Percentiles rank a stretch among this genome's conserved stretches.
These are phyloP conservation scores for Calophaca sinica DNA, from an alignment of 306 rosid species.

Conservation along the genomic window DNA sequence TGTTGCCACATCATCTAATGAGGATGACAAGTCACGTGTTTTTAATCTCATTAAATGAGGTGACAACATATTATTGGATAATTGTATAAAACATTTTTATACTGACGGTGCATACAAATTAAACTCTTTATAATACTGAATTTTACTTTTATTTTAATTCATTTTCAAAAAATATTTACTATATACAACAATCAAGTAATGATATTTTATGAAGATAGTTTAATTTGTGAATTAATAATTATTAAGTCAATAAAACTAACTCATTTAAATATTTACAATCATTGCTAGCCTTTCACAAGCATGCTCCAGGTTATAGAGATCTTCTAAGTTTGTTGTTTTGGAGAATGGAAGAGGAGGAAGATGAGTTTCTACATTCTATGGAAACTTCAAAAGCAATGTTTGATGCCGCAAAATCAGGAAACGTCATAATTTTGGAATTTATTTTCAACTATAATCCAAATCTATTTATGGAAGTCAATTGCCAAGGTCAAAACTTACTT, in stretches of 20 bases:
- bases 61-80: too few relatives aligned
- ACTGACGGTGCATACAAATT: too few relatives aligned
- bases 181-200: too few relatives aligned
- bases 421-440: neutral
- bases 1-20: too few relatives aligned
- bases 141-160: too few relatives aligned
- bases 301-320: neutral
- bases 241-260: neutral
- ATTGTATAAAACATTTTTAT: too few relatives aligned
- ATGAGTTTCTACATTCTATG: neutral
- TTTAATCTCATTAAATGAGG: too few relatives aligned
- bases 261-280: neutral
- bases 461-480: neutral
- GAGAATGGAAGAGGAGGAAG: conserved; percentile 15
- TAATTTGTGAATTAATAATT: neutral
- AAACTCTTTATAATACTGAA: too few relatives aligned
- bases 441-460: neutral
- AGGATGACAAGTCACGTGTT: too few relatives aligned
- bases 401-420: conserved; percentile 35
- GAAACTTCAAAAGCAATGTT: conserved; percentile 1
- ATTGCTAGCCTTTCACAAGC: neutral
- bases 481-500: neutral
- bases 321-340: conserved; percentile 5
- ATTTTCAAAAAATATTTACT: too few relatives aligned
- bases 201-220: too few relatives aligned